Percentiles rank a stretch among this genome's conserved stretches.
Evolutionary conservation across 2,329 filamentous ascomycete genomes (phyloP).

Genomic region (Aspergillus oerlinghausenensis): DNA sequence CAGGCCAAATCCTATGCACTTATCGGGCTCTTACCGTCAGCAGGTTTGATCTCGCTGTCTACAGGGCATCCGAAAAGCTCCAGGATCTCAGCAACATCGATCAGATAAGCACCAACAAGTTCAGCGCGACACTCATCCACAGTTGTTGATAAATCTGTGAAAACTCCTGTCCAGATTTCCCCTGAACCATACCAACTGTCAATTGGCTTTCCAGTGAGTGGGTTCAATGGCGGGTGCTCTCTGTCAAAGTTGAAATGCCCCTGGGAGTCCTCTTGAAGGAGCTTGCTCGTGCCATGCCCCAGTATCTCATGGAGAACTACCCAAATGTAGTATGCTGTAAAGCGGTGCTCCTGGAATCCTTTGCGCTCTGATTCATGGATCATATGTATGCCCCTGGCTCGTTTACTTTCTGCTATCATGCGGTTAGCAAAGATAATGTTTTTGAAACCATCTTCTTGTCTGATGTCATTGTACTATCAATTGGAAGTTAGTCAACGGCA

Average conservation of each 20-base stretch:
- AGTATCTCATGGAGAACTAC: slow-evolving; percentile 51
- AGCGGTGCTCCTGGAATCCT: slow-evolving; percentile 8
- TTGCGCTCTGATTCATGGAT: slow-evolving; percentile 6
- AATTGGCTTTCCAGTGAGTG: slow-evolving; percentile 53
- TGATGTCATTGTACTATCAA: slow-evolving; percentile 63
- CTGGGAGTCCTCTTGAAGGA: slow-evolving; percentile 52
- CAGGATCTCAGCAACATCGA: slow-evolving; percentile 42
- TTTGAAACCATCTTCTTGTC: slow-evolving; percentile 83
- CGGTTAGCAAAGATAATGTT: slow-evolving; percentile 67
- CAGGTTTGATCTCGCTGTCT: slow-evolving; percentile 3
- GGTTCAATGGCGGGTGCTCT: slow-evolving; percentile 53
- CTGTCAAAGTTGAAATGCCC: slow-evolving; percentile 48
- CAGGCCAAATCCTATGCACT: slow-evolving; percentile 15
- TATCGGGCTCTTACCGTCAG: slow-evolving; percentile 7
- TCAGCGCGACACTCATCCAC: slow-evolving; percentile 55
- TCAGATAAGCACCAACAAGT: slow-evolving; percentile 43
- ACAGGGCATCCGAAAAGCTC: slow-evolving; percentile 32
- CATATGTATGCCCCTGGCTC: slow-evolving; percentile 12
- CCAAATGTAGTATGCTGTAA: slow-evolving; percentile 28
- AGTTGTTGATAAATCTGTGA: slow-evolving; percentile 54
- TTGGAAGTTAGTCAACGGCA: neutral
- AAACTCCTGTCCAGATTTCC: slow-evolving; percentile 60
- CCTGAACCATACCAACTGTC: slow-evolving; percentile 52
- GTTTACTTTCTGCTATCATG: slow-evolving; percentile 13
- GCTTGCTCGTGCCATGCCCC: slow-evolving; percentile 61